A percentile compares a stretch with the other conserved stretches of the same genome.
These are phyloP conservation scores for Melaleuca alternifolia DNA, from an alignment of 345 rosid species.

Conservation along the genomic window DNA sequence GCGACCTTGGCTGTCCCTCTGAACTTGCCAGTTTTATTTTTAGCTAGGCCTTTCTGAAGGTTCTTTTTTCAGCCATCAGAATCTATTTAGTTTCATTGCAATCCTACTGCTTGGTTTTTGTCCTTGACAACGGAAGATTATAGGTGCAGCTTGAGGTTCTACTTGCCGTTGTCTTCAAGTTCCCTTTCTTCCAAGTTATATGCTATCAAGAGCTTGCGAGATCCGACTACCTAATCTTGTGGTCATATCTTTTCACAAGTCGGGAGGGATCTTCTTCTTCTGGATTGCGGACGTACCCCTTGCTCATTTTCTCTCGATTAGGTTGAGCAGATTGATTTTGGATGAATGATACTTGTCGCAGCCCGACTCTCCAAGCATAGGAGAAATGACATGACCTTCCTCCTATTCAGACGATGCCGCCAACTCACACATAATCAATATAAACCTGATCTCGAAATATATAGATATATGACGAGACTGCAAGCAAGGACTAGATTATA, in stretches of 20 bases:
- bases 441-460: neutral
- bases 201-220: neutral
- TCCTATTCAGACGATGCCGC: neutral
- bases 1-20: neutral
- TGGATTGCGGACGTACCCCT: neutral
- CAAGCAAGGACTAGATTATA: neutral
- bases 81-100: neutral
- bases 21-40: neutral
- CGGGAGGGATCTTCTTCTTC: neutral
- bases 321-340: neutral
- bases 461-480: neutral
- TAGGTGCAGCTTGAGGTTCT: neutral
- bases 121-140: neutral
- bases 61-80: neutral
- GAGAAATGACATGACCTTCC: neutral
- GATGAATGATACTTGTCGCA: neutral
- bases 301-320: neutral
- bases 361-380: neutral
- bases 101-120: neutral
- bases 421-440: neutral
- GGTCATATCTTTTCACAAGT: neutral
- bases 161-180: neutral
- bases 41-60: neutral
- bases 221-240: neutral
- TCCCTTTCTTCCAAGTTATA: neutral